A percentile compares a stretch with the other conserved stretches of the same genome.
phyloP scores from a whole-genome alignment of 2,329 filamentous ascomycete genomes.

The Colletotrichum musae region DNA sequence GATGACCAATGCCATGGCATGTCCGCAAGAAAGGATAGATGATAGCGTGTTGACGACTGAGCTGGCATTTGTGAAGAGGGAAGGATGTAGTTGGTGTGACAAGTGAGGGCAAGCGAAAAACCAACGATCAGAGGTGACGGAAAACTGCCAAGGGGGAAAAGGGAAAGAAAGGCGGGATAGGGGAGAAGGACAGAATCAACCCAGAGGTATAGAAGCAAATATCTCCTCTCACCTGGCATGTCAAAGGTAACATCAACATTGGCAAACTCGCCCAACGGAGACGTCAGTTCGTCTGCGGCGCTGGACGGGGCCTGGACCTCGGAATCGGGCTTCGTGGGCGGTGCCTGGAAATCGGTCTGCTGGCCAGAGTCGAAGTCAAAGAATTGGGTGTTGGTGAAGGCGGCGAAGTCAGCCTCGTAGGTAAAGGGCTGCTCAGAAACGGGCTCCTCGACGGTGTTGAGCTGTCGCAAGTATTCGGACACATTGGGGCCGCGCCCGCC shows the following conservation, averaged over 20 bases:
- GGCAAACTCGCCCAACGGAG: constrained; percentile 61
- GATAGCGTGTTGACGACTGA: neutral
- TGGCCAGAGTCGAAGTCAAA: constrained; percentile 82
- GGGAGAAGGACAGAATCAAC: neutral
- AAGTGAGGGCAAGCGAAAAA: neutral
- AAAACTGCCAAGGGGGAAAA: neutral
- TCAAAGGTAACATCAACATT: constrained; percentile 65
- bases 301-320: constrained; percentile 47
- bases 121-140: too few relatives aligned
- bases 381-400: constrained; percentile 88
- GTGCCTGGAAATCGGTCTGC: constrained; percentile 69
- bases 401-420: constrained; percentile 79
- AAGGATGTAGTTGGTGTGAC: neutral
- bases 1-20: too few relatives aligned
- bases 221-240: constrained; percentile 61
- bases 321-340: constrained; percentile 60
- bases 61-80: too few relatives aligned
- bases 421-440: constrained; percentile 75
- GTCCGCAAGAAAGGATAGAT: neutral
- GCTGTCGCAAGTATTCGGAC: constrained; percentile 88
- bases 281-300: constrained; percentile 49
- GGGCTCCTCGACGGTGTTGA: constrained; percentile 77
- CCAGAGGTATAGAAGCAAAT: constrained; percentile 22
- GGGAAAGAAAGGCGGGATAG: neutral
- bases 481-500: constrained; percentile 88